Evolutionary conservation across 148 eudicot genomes (phyloP).

Genomic region (Pouteria glomerata): DNA sequence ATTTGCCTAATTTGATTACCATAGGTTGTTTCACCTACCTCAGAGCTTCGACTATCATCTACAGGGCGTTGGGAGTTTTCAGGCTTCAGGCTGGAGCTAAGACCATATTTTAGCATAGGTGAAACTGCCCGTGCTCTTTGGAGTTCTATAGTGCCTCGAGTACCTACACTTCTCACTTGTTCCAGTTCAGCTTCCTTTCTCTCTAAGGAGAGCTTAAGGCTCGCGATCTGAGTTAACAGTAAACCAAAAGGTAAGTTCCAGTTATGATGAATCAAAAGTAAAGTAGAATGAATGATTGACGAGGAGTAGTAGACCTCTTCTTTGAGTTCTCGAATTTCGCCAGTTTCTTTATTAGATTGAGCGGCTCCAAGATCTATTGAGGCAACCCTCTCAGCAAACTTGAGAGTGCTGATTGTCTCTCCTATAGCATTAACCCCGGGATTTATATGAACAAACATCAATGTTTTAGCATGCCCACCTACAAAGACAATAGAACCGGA

Average conservation of each 20-base stretch:
- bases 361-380: slow-evolving; percentile 91
- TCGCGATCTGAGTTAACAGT: slow-evolving; percentile 49
- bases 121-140: slow-evolving; percentile 54
- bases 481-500: slow-evolving; percentile 15
- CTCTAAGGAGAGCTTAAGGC: slow-evolving; percentile 61
- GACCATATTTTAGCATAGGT: slow-evolving; percentile 48
- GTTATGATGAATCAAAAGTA: slow-evolving; percentile 3
- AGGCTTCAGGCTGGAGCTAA: slow-evolving; percentile 31
- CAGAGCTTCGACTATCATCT: slow-evolving; percentile 44
- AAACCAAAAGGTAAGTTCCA: not conserved
- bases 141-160: slow-evolving; percentile 30
- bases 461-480: slow-evolving; percentile 97
- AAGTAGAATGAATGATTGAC: not conserved
- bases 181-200: slow-evolving; percentile 84
- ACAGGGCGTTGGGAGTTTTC: slow-evolving; percentile 35
- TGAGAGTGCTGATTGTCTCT: slow-evolving; percentile 88
- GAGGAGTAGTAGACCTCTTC: slow-evolving; percentile 65
- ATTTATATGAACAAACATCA: slow-evolving; percentile 97
- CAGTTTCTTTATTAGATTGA: slow-evolving; percentile 80
- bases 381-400: slow-evolving; percentile 96
- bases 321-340: slow-evolving; percentile 79
- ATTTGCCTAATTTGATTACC: not conserved
- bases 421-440: slow-evolving; percentile 74
- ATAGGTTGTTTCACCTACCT: slow-evolving; percentile 31
- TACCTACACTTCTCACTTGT: slow-evolving; percentile 39